Evolutionary conservation across 2,329 filamentous ascomycete species (phyloP), one percentile per base, ranked within the genome.

Genomic region (Magnaporthiopsis incrustans): DNA sequence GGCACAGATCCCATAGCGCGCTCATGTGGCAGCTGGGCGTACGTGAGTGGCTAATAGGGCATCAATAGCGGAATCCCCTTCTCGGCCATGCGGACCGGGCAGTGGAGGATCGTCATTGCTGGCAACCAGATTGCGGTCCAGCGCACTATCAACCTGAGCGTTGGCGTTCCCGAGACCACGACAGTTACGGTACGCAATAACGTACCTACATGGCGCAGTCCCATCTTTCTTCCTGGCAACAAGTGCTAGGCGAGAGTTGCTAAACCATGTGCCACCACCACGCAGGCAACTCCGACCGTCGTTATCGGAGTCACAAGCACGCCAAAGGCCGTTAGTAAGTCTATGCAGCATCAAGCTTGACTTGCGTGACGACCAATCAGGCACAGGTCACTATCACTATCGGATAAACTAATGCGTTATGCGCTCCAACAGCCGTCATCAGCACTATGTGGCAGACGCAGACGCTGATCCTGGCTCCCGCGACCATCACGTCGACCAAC

Each of bases 281-380:
- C 4, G 30, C 57, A 77, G 74, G 75, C 72, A 8, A 77, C 75
- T 0, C 76, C 76, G 22, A 77, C 75, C 3, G 72, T 77, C 15
- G 68, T 73, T 8, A 63, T 77, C 32, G 75, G 75, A 25, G 69
- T 75, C 57, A 77, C 75, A 10, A 76, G 72, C 63, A 77, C 74
- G 18, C 73, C 74, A 25, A 67, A 67, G n/a, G 71, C 74, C 53
- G 69, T 70, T 53, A 77, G 75, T 76, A 71, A 57, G 64, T 44
- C 35, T 12, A 12, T n/a, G 22, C 44, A n/a, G 7, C 5, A 44
- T 33, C 26, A 2, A 30, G 26, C 32, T 56, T 38, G 60, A n/a
- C 32, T 56, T 38, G 60, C 59, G 62, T n/a, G 64, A 18, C 32
- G 14, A 27, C 35, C 14, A n/a, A 38, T 25, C 30, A 33, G 5